A percentile compares a stretch with the other conserved stretches of the same genome.
Evolutionary conservation across 1,284 basidiomycete genomes (phyloP).

Genomic region (Dichomitus squalens): DNA sequence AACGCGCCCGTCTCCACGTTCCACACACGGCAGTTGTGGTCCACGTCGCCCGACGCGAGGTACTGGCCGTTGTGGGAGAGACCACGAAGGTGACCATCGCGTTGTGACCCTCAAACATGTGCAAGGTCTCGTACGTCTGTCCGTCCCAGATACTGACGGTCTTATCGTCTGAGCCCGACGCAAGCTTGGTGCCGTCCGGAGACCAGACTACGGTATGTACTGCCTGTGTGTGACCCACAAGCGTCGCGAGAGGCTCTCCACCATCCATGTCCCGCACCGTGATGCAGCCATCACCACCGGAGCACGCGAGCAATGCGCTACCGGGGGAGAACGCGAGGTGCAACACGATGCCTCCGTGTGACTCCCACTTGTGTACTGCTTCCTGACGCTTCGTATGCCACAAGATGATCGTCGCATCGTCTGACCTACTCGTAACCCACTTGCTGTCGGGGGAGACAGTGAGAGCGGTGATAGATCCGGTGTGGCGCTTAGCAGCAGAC

Average conservation of each 20-base stretch:
- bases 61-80: constrained; percentile 25
- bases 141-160: constrained; percentile 11
- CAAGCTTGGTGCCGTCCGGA: constrained; percentile 25
- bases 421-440: constrained; percentile 21
- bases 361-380: constrained; percentile 8
- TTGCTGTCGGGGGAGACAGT: constrained; percentile 23
- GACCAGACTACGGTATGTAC: constrained; percentile 26
- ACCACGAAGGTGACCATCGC: constrained; percentile 21
- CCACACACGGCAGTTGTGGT: constrained; percentile 23
- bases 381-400: constrained; percentile 9
- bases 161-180: constrained; percentile 28
- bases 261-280: constrained; percentile 22
- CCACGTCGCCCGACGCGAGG: constrained; percentile 22
- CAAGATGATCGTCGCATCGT: constrained; percentile 19
- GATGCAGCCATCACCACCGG: constrained; percentile 21
- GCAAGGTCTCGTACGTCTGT: not conserved
- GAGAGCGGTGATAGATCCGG: constrained; percentile 10
- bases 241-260: constrained; percentile 3
- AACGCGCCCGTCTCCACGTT: constrained; percentile 9
- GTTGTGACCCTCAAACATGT: constrained; percentile 18
- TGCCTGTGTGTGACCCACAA: constrained; percentile 17
- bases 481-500: constrained; percentile 5
- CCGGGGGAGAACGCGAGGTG: constrained; percentile 28
- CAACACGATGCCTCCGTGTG: constrained; percentile 11
- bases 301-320: constrained; percentile 21